phyloP scores from a whole-genome alignment of 306 rosid genomes.

The Corylus heterophylla region DNA sequence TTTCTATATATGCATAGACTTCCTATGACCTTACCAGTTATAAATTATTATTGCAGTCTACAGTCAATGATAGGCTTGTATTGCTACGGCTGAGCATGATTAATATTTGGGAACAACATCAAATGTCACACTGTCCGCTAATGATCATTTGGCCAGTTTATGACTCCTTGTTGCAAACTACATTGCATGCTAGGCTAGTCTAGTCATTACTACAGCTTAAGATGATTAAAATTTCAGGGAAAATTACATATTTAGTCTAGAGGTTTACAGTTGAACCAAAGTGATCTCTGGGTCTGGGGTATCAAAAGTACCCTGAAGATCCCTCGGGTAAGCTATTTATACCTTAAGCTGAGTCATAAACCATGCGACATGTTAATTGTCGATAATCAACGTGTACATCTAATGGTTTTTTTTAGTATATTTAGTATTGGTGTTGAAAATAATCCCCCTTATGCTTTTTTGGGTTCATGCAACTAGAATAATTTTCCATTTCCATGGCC shows the following conservation, averaged over 20 bases:
- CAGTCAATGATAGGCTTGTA: background rate
- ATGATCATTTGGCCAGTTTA: background rate
- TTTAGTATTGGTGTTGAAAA: background rate
- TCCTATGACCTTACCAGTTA: background rate
- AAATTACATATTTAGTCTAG: no score
- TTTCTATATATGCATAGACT: background rate
- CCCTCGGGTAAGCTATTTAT: no score
- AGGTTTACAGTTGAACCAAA: no score
- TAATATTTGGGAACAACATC: background rate
- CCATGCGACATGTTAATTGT: no score
- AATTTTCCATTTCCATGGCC: constrained; percentile 22
- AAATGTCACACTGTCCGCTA: no score
- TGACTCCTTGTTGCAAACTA: background rate
- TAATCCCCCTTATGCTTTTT: background rate
- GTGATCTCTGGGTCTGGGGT: no score
- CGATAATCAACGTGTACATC: no score
- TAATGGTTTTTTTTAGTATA: no score
- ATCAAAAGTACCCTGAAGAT: no score
- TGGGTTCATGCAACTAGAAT: background rate
- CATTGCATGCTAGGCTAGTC: background rate
- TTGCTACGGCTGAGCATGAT: background rate
- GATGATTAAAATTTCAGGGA: background rate
- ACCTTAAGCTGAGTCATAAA: no score
- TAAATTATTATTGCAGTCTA: background rate
- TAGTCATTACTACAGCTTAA: background rate